Conservation (phyloP, 2,329 filamentous ascomycete species). For the Aspergillus luchuensis region DNA sequence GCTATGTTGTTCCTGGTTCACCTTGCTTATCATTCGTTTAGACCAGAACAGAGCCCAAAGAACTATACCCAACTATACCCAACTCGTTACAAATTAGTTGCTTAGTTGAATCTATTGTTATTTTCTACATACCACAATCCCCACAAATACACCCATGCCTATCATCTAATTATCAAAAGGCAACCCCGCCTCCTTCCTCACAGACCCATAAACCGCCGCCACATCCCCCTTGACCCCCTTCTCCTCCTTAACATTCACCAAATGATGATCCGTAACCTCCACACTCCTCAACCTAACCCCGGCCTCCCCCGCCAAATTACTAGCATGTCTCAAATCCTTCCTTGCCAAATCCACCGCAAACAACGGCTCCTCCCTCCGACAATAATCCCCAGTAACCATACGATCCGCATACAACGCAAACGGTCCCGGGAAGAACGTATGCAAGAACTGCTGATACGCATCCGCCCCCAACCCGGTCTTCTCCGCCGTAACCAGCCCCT, state of each 20-base stretch:
- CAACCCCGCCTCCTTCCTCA: slow-evolving; percentile 72
- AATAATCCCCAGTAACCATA: slow-evolving; percentile 76
- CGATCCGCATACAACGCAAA: slow-evolving; percentile 74
- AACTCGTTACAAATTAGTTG: background rate
- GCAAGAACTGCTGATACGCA: slow-evolving; percentile 70
- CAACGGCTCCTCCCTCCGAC: slow-evolving; percentile 72
- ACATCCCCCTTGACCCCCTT: slow-evolving; percentile 74
- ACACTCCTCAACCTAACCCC: slow-evolving; percentile 66
- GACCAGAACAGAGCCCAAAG: too few species aligned
- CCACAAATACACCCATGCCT: slow-evolving; percentile 57
- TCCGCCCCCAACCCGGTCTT: slow-evolving; percentile 74
- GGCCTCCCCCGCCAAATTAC: slow-evolving; percentile 62
- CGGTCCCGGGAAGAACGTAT: slow-evolving; percentile 72
- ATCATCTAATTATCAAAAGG: slow-evolving; percentile 65
- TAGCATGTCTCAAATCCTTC: slow-evolving; percentile 79
- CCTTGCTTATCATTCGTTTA: too few species aligned
- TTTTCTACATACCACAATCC: background rate
- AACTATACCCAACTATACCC: too few species aligned
- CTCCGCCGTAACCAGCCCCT: slow-evolving; percentile 77
- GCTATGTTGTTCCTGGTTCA: too few species aligned
- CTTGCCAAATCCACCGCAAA: slow-evolving; percentile 80
- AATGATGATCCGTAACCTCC: slow-evolving; percentile 68
- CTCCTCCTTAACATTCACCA: slow-evolving; percentile 69
- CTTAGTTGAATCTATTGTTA: background rate
- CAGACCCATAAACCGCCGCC: slow-evolving; percentile 78